Percentiles rank a stretch among this genome's conserved stretches.
These are phyloP conservation scores for Claviceps purpurea DNA, from an alignment of 2,329 filamentous ascomycete genomes.

Conservation along the genomic window DNA sequence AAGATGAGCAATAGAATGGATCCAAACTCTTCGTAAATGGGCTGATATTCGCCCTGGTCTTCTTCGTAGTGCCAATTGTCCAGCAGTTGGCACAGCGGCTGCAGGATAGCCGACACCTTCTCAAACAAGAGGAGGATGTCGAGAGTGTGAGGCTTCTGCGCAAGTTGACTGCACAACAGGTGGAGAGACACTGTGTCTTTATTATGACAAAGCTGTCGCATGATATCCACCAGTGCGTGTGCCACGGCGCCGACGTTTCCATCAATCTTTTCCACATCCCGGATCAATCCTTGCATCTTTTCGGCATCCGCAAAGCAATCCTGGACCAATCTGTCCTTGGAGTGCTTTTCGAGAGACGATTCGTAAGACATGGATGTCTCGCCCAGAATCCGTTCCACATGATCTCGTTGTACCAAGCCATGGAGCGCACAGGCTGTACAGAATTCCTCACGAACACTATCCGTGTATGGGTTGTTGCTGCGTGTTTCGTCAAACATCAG, in stretches of 20 bases:
- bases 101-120: slow-evolving; percentile 53
- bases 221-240: slow-evolving; percentile 61
- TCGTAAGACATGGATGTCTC: slow-evolving; percentile 73
- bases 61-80: slow-evolving; percentile 74
- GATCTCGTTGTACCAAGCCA: slow-evolving; percentile 63
- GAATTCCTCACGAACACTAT: slow-evolving; percentile 57
- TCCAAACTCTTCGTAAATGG: slow-evolving; percentile 76
- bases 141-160: slow-evolving; percentile 55
- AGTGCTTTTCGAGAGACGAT: slow-evolving; percentile 59
- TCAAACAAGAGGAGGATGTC: slow-evolving; percentile 68
- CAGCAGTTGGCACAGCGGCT: slow-evolving; percentile 60
- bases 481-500: slow-evolving; percentile 46
- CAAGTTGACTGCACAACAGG: slow-evolving; percentile 57
- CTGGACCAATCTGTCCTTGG: slow-evolving; percentile 63
- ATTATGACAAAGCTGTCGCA: slow-evolving; percentile 53
- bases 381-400: slow-evolving; percentile 67
- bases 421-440: slow-evolving; percentile 84
- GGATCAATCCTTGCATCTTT: slow-evolving; percentile 60
- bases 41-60: slow-evolving; percentile 73
- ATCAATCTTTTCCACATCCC: slow-evolving; percentile 77
- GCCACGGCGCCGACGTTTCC: slow-evolving; percentile 83
- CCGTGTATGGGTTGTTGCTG: slow-evolving; percentile 43
- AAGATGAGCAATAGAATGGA: slow-evolving; percentile 61
- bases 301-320: slow-evolving; percentile 68
- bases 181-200: slow-evolving; percentile 76